phyloP scores from a whole-genome alignment of 768 basidiomycete genomes.

The Naganishia vaughanmartiniae region DNA sequence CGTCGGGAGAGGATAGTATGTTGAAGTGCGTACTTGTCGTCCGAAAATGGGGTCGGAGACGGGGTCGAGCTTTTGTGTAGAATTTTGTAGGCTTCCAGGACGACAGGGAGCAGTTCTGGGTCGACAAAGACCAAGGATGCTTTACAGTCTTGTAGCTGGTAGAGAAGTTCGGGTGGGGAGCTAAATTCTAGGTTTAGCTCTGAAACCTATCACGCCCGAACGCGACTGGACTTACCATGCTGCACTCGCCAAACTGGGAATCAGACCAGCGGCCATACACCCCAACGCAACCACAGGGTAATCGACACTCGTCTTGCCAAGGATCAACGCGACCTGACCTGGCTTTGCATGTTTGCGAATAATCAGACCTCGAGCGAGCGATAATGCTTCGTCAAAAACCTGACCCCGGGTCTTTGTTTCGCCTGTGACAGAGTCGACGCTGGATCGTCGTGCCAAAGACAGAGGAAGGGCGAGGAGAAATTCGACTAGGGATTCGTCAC shows the following conservation, averaged over 20 bases:
- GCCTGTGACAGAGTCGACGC: slow-evolving; percentile 15
- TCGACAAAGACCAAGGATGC: slow-evolving; percentile 23
- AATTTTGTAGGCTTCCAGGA: slow-evolving; percentile 20
- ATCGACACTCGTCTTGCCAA: slow-evolving; percentile 26
- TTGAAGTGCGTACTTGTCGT: slow-evolving; percentile 19
- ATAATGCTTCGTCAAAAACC: slow-evolving; percentile 18
- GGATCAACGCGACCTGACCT: slow-evolving; percentile 22
- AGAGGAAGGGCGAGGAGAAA: slow-evolving; percentile 4
- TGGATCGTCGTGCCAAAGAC: neutral
- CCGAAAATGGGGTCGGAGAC: neutral
- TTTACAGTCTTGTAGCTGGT: slow-evolving; percentile 27
- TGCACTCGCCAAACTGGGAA: slow-evolving; percentile 28
- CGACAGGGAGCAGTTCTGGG: slow-evolving; percentile 16
- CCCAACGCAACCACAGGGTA: slow-evolving; percentile 27
- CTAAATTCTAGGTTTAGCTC: neutral
- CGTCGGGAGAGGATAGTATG: slow-evolving; percentile 11
- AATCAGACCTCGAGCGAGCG: slow-evolving; percentile 19
- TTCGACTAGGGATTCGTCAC: slow-evolving; percentile 13
- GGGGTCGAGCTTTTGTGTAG: slow-evolving; percentile 6
- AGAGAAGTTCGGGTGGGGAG: slow-evolving; percentile 26
- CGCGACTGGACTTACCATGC: slow-evolving; percentile 10
- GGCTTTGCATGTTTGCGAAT: slow-evolving; percentile 15
- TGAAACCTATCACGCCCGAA: neutral
- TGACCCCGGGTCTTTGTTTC: slow-evolving; percentile 24
- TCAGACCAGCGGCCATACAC: slow-evolving; percentile 24